Conservation (phyloP, 352 stramenopile species). For the Phytopythium delawarense region DNA sequence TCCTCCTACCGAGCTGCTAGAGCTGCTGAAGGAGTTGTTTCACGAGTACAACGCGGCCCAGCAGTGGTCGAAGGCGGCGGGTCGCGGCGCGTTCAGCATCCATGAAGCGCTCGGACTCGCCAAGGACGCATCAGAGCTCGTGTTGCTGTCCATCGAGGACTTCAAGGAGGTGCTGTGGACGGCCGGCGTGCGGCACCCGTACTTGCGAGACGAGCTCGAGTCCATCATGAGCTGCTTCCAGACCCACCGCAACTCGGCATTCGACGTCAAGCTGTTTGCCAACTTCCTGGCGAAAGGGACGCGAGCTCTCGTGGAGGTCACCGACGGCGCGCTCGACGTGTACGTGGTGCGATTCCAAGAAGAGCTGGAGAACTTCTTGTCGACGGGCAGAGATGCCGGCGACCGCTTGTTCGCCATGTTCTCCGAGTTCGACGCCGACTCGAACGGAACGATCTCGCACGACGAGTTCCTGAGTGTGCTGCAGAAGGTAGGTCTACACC, state of each 20-base stretch:
- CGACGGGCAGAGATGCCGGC: slow-evolving; percentile 49
- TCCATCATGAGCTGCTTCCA: slow-evolving; percentile 55
- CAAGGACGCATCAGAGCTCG: slow-evolving; percentile 25
- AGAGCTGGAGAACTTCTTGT: slow-evolving; percentile 50
- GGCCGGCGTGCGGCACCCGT: slow-evolving; percentile 54
- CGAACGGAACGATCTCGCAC: slow-evolving; percentile 48
- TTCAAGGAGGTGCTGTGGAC: slow-evolving; percentile 74
- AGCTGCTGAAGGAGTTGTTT: slow-evolving; percentile 46
- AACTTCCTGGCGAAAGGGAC: slow-evolving; percentile 50
- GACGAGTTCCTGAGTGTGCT: slow-evolving; percentile 68
- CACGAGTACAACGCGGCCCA: slow-evolving; percentile 31
- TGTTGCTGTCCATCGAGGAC: slow-evolving; percentile 50
- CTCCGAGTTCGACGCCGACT: slow-evolving; percentile 47
- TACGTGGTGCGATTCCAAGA: slow-evolving; percentile 56
- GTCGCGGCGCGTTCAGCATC: slow-evolving; percentile 36
- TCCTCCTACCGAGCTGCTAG: slow-evolving; percentile 39
- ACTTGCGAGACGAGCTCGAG: slow-evolving; percentile 64
- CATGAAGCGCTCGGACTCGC: slow-evolving; percentile 40
- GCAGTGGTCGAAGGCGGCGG: slow-evolving; percentile 16
- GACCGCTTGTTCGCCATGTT: slow-evolving; percentile 42
- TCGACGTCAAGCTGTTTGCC: slow-evolving; percentile 51
- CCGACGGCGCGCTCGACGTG: slow-evolving; percentile 37
- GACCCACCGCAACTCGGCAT: slow-evolving; percentile 27
- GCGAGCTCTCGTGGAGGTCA: slow-evolving; percentile 37
- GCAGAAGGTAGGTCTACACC: slow-evolving; percentile 48